A percentile compares a stretch with the other conserved stretches of the same genome.
These are phyloP conservation scores for Scorias spongiosa DNA, from an alignment of 2,329 filamentous ascomycete species.

Conservation along the genomic window DNA sequence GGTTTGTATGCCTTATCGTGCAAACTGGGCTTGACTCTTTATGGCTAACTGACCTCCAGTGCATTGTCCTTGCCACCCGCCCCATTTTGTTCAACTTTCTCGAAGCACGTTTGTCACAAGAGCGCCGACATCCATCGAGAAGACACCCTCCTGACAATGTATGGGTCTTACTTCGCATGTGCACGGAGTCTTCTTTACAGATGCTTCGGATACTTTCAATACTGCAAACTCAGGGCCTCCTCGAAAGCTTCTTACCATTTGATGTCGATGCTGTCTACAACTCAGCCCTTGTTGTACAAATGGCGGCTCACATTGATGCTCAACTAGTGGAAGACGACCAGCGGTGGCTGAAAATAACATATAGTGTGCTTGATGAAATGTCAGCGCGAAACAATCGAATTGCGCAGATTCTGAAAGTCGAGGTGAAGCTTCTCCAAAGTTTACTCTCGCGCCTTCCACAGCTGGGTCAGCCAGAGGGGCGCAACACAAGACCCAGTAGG, in stretches of 20 bases:
- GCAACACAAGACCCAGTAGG: too few relatives aligned
- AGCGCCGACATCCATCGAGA: too few relatives aligned
- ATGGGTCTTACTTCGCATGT: constrained; percentile 4
- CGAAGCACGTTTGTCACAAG: constrained; percentile 1
- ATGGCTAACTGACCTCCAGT: constrained; percentile 2
- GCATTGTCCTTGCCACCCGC: constrained; percentile 17
- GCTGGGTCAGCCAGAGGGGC: too few relatives aligned
- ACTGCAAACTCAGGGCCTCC: constrained; percentile 3
- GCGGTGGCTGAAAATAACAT: constrained; percentile 5
- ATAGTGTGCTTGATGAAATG: constrained; percentile 10
- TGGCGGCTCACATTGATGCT: constrained; percentile 8
- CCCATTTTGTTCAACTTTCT: constrained; percentile 29
- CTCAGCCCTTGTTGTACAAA: constrained; percentile 7
- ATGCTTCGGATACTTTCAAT: constrained; percentile 4
- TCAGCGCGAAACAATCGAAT: constrained; percentile 8
- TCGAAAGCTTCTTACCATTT: constrained; percentile 11
- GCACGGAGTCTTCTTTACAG: constrained; percentile 4
- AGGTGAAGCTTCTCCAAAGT: constrained; percentile 8
- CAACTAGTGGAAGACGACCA: constrained; percentile 6
- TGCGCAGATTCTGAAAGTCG: constrained; percentile 7
- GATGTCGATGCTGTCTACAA: constrained; percentile 11
- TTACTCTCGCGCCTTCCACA: background rate
- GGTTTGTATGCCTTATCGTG: constrained; percentile 3
- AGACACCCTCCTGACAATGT: background rate
- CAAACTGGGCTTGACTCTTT: too few relatives aligned